Base-by-base conservation (phyloP, 768 basidiomycete species). In the Termitomyces sp. region DNA sequence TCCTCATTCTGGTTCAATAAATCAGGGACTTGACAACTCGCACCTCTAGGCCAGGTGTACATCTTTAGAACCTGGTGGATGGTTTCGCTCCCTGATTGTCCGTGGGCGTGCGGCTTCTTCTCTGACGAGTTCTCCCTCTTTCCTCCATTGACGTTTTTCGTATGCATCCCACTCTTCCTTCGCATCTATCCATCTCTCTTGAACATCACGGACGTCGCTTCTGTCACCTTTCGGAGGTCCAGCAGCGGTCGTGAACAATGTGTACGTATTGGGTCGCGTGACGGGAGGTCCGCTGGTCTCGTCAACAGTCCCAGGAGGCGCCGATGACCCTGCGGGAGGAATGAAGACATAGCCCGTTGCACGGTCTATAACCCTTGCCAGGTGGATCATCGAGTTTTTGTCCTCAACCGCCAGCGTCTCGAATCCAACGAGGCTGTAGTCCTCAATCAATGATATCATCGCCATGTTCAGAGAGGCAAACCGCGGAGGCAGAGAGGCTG, bases 361-460 rank as follows among this genome's bases (percentile, higher is more conserved):
- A 57, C 91, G 86, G 70, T 99, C 97, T 62, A 99, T 86, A 35
- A 78, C 79, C 5, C 83, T 82, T 8, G 87, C 86, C 1, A 99
- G 80, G 58, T 93, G 84, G 3, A 98, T 73, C 96, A 99, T 99
- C 5, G 94, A 97, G 52, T 84, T 74, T 70, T 97, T 98, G 71
- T 99, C 96, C 90, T 99, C 97, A 12, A 99, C 94, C 0, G 95
- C 94, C 1, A 99, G 79, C 0, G 97, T 98, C 72, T 98, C 95
- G 62, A 99, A 99, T 1, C 92, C 91, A 15, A 99, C 94, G 17
- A 98, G 81, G 37, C 86, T 79, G 67, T 85, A 98, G 67, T 98
- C 96, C 67, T 98, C 94, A 41, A 98, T 84, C n/a, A 98, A 70
- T 14, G 89, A 94, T 57, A 92, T 89, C 67, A 98, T 86, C 0